Conservation (phyloP, 192 early-diverging fungal species). For the Coemansia sp. region DNA sequence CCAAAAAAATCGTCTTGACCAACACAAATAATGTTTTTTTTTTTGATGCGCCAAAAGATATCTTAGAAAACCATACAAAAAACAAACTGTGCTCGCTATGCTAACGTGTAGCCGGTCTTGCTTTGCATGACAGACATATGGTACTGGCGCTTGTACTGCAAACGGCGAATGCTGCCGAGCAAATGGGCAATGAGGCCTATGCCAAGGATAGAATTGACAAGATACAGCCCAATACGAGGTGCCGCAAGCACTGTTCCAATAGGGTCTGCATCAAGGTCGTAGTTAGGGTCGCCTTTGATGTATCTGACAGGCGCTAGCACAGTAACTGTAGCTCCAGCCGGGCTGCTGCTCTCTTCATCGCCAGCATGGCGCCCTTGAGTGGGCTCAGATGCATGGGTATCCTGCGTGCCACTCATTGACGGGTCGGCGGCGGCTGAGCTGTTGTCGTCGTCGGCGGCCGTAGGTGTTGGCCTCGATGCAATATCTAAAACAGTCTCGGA, state of each 20-base stretch:
- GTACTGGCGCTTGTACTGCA: slow-evolving; percentile 43
- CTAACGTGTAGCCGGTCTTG: slow-evolving; percentile 18
- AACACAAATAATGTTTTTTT: too few species aligned
- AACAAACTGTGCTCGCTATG: slow-evolving; percentile 2
- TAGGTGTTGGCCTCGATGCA: background rate
- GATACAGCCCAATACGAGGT: slow-evolving; percentile 33
- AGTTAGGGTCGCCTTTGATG: slow-evolving; percentile 48
- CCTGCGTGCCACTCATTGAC: too few species aligned
- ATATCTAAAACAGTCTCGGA: slow-evolving; percentile 17
- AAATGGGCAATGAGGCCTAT: slow-evolving; percentile 39
- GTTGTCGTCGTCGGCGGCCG: background rate
- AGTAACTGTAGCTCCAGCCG: slow-evolving; percentile 9
- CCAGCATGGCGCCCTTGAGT: background rate
- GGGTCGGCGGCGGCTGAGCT: slow-evolving; percentile 2
- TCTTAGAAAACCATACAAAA: too few species aligned
- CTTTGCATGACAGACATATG: slow-evolving; percentile 21
- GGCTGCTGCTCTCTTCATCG: background rate
- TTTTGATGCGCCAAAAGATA: too few species aligned
- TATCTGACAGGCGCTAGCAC: slow-evolving; percentile 42
- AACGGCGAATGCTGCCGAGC: slow-evolving; percentile 27
- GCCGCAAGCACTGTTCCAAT: slow-evolving; percentile 35
- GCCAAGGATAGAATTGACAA: slow-evolving; percentile 36
- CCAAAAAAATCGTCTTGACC: too few species aligned
- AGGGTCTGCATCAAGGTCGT: slow-evolving; percentile 29
- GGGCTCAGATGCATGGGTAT: too few species aligned